phyloP scores from a whole-genome alignment of 1,284 basidiomycete species.

The Trichosporon coremiiforme region DNA sequence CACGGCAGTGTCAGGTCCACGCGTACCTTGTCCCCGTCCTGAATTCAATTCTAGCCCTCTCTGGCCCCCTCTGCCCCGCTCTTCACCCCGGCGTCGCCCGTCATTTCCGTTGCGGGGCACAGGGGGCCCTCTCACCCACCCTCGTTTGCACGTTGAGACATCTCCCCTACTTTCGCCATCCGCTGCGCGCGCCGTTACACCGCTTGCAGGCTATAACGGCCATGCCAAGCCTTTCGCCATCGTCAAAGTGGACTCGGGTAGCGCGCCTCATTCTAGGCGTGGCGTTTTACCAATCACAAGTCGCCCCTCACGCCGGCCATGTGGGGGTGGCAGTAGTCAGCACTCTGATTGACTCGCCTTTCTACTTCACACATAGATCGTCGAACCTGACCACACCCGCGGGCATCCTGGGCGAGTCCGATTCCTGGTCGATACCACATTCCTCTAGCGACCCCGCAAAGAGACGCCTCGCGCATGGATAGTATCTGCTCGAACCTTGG shows the following conservation, averaged over 20 bases:
- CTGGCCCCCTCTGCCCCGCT: slow-evolving; percentile 8
- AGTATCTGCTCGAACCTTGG: neutral
- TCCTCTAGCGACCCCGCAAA: neutral
- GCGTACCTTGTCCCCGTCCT: slow-evolving; percentile 4
- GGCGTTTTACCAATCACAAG: neutral
- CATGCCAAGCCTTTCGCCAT: slow-evolving; percentile 6
- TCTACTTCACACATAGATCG: neutral
- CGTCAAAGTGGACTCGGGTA: slow-evolving; percentile 14
- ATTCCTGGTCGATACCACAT: slow-evolving; percentile 1
- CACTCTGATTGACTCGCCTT: neutral
- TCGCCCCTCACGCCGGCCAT: slow-evolving; percentile 4
- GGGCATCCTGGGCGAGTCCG: neutral
- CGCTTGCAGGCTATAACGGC: slow-evolving; percentile 1
- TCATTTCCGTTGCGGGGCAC: slow-evolving; percentile 11
- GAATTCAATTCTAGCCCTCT: slow-evolving; percentile 12
- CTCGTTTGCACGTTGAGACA: neutral
- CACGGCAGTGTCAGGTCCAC: neutral
- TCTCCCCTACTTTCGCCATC: neutral
- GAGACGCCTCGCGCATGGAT: neutral
- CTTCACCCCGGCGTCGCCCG: neutral
- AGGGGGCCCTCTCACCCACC: neutral
- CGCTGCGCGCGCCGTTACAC: neutral
- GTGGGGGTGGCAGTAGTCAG: slow-evolving; percentile 2
- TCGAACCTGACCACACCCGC: neutral
- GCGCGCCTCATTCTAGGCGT: neutral